Evolutionary conservation across 2,329 filamentous ascomycete species (phyloP).

Genomic region (Verticillium klebahnii): DNA sequence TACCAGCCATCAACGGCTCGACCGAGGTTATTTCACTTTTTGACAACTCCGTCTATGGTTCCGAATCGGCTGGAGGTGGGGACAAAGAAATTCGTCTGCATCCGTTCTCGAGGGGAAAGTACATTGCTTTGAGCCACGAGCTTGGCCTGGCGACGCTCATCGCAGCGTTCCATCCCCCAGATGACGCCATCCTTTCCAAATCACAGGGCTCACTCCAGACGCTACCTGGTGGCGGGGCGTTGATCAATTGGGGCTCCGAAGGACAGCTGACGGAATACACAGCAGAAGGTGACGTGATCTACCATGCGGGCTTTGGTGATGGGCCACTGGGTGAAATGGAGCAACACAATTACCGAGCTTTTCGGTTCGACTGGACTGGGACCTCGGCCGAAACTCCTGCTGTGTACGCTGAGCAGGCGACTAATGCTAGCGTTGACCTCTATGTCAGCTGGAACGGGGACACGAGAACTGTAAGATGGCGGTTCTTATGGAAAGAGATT

Average conservation of each 20-base stretch:
- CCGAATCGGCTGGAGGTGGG: conserved; percentile 14
- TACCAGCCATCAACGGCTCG: conserved; percentile 25
- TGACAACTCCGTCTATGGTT: conserved; percentile 42
- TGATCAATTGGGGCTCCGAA: conserved; percentile 53
- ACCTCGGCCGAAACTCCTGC: conserved; percentile 33
- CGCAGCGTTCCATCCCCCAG: conserved; percentile 7
- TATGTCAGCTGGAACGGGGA: conserved; percentile 32
- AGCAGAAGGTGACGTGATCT: conserved; percentile 43
- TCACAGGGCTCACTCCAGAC: conserved; percentile 43
- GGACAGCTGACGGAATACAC: conserved; percentile 43
- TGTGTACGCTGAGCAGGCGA: conserved; percentile 9
- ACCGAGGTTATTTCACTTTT: conserved; percentile 47
- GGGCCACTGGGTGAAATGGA: conserved; percentile 30
- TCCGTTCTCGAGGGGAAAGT: conserved; percentile 6
- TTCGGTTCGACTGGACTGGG: conserved; percentile 50
- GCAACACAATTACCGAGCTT: conserved; percentile 47
- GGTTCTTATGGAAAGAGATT: conserved; percentile 16
- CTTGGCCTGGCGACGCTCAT: conserved; percentile 6
- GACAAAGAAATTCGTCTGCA: not conserved
- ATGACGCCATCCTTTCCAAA: conserved; percentile 5
- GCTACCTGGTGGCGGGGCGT: conserved; percentile 45
- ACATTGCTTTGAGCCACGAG: conserved; percentile 11
- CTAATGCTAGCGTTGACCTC: conserved; percentile 6
- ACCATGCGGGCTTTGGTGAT: conserved; percentile 44
- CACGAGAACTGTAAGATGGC: conserved; percentile 24